Conservation (phyloP, 192 early-diverging fungal genomes). For the Coemansia asiatica region DNA sequence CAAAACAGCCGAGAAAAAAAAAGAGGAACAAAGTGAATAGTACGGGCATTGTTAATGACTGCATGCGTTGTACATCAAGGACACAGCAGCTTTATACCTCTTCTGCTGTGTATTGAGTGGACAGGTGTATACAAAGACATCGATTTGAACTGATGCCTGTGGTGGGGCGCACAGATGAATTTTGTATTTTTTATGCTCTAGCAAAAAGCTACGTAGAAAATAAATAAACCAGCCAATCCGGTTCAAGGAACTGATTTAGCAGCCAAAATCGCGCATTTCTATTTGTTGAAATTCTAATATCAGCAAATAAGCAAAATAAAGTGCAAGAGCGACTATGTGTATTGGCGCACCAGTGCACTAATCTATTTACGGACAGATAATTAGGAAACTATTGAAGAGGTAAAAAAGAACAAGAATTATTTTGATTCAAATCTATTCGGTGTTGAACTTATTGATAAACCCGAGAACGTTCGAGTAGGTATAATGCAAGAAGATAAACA, state of each 20-base stretch:
- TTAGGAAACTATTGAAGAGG: too few species aligned
- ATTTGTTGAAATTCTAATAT: neutral
- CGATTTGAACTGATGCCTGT: neutral
- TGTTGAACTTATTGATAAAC: too few species aligned
- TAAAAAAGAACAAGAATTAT: too few species aligned
- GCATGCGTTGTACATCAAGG: slow-evolving; percentile 6
- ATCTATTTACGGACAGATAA: too few species aligned
- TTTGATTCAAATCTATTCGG: too few species aligned
- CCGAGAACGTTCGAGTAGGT: too few species aligned
- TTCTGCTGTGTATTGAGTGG: neutral
- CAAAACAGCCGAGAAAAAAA: neutral
- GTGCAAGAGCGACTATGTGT: too few species aligned
- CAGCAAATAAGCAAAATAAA: neutral
- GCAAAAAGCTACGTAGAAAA: neutral
- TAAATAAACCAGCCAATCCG: neutral
- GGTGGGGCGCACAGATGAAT: neutral
- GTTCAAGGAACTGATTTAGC: neutral
- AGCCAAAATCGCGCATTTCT: neutral
- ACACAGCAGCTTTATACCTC: neutral
- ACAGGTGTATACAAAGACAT: slow-evolving; percentile 8
- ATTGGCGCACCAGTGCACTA: too few species aligned
- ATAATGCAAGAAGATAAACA: too few species aligned
- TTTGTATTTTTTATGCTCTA: neutral
- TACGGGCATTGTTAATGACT: slow-evolving; percentile 7
- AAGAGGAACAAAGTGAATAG: neutral